Conservation (phyloP, 2,329 filamentous ascomycete species). For the Beauveria brongniartii region DNA sequence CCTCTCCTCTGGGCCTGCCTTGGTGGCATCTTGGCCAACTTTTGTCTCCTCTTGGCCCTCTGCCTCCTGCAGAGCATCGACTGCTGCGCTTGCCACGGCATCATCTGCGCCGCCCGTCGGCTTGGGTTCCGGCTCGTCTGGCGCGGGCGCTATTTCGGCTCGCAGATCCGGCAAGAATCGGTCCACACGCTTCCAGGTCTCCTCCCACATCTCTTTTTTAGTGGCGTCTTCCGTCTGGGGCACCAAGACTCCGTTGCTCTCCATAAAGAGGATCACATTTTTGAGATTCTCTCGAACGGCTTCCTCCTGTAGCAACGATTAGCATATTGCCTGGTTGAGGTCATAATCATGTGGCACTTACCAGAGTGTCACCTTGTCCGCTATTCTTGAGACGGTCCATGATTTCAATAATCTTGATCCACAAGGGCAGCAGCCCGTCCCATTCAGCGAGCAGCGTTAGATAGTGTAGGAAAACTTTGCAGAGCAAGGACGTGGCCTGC, state of each 20-base stretch:
- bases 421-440: conserved; percentile 84
- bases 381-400: conserved; percentile 96
- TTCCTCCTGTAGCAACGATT: conserved; percentile 59
- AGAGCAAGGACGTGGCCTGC: conserved; percentile 81
- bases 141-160: neutral
- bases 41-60: neutral
- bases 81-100: neutral
- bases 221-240: conserved; percentile 52
- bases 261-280: conserved; percentile 93
- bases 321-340: conserved; percentile 9
- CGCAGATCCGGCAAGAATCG: conserved; percentile 55
- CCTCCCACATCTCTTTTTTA: conserved; percentile 50
- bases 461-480: conserved; percentile 94
- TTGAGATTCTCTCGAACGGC: conserved; percentile 92
- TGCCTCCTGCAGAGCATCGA: neutral
- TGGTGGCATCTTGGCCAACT: neutral
- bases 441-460: conserved; percentile 75
- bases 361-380: conserved; percentile 80
- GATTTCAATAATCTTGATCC: conserved; percentile 85
- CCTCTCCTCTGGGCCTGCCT: neutral
- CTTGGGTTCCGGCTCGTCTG: conserved; percentile 8
- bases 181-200: conserved; percentile 59
- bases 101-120: neutral
- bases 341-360: conserved; percentile 36
- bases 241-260: conserved; percentile 75